Evolutionary conservation across 805 yeast genomes (phyloP).

Genomic region (Kodamaea fukazawae): DNA sequence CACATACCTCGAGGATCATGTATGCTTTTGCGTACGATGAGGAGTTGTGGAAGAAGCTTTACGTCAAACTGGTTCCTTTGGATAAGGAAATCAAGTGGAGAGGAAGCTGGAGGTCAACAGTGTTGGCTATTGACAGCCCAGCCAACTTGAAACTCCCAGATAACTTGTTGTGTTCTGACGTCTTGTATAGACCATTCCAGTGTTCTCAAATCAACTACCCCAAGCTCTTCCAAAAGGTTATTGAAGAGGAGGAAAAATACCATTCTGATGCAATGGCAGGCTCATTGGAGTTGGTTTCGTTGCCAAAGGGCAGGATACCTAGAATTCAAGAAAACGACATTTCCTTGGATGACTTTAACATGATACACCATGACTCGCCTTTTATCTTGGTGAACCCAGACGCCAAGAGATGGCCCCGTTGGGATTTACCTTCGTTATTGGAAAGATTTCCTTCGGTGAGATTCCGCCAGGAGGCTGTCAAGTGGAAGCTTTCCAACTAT

Average conservation of each 20-base stretch:
- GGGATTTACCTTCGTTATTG: constrained; percentile 54
- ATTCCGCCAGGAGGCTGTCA: constrained; percentile 83
- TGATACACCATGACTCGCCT: constrained; percentile 52
- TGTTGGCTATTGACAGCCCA: constrained; percentile 31
- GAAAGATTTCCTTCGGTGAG: constrained; percentile 54
- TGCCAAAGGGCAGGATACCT: constrained; percentile 46
- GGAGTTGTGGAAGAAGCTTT: constrained; percentile 73
- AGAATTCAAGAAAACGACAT: constrained; percentile 48
- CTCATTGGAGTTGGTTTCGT: constrained; percentile 10
- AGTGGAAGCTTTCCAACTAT: constrained; percentile 69
- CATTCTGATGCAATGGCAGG: constrained; percentile 20
- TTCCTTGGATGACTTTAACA: constrained; percentile 45
- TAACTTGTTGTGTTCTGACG: constrained; percentile 65
- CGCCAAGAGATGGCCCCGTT: constrained; percentile 55
- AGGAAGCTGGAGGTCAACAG: constrained; percentile 79
- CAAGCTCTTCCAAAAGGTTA: constrained; percentile 45
- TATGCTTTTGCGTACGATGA: constrained; percentile 76
- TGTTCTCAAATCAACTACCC: constrained; percentile 68
- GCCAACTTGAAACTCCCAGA: constrained; percentile 50
- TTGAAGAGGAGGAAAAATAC: constrained; percentile 43
- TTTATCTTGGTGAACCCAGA: constrained; percentile 50
- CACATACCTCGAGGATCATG: constrained; percentile 60
- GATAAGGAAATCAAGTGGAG: constrained; percentile 47
- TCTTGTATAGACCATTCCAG: constrained; percentile 79
- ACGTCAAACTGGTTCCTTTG: constrained; percentile 23